Percentiles rank a stretch among this genome's conserved stretches.
Evolutionary conservation across 2,329 filamentous ascomycete species (phyloP).

Genomic region (Botrytis fragariae): DNA sequence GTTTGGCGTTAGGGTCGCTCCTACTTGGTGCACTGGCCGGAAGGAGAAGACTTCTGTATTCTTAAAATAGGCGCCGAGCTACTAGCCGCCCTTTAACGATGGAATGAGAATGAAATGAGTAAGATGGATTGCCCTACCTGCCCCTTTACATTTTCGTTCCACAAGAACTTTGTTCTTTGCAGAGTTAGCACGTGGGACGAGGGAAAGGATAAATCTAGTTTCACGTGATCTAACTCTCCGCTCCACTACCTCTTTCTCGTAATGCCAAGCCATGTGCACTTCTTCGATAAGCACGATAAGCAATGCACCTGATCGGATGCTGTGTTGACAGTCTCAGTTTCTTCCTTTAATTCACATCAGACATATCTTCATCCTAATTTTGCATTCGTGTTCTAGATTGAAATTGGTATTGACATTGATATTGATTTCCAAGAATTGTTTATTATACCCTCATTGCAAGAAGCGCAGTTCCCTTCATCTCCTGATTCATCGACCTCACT

Average conservation of each 20-base stretch:
- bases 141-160: background rate
- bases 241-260: background rate
- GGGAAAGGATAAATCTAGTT: background rate
- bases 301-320: background rate
- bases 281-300: background rate
- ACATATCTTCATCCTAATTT: background rate
- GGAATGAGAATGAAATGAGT: background rate
- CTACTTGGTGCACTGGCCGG: background rate
- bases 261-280: background rate
- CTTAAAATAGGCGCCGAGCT: background rate
- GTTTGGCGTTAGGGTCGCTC: background rate
- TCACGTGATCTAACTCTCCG: background rate
- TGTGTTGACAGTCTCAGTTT: background rate
- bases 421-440: background rate
- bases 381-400: background rate
- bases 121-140: background rate
- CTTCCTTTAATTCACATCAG: background rate
- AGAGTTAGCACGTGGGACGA: background rate
- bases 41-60: background rate
- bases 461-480: background rate
- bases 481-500: background rate
- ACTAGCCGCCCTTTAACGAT: background rate
- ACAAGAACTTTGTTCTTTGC: background rate
- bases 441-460: background rate
- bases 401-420: background rate